Evolutionary conservation across 495 filamentous ascomycete species (phyloP).

Genomic region (Penicillium crystallinum): DNA sequence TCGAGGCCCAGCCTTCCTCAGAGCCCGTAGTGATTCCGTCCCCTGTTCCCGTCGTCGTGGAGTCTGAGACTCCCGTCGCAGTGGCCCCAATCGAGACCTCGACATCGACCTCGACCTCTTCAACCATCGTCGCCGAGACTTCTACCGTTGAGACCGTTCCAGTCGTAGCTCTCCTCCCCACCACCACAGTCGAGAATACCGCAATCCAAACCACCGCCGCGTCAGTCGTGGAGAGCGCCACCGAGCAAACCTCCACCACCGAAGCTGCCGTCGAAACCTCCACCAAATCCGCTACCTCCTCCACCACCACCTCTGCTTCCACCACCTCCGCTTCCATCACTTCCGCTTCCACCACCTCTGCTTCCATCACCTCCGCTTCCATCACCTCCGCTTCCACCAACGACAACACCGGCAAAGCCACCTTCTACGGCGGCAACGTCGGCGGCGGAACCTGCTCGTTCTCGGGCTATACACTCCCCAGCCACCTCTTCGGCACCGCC

Average conservation of each 20-base stretch:
- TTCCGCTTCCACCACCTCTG: neutral
- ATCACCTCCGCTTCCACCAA: neutral
- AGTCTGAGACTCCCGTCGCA: neutral
- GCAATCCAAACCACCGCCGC: constrained; percentile 7
- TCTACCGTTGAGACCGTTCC: constrained; percentile 1
- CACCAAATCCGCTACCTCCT: constrained; percentile 2
- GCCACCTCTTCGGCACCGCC: constrained; percentile 50
- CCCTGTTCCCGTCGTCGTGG: neutral
- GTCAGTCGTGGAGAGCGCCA: neutral
- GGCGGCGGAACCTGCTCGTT: constrained; percentile 54
- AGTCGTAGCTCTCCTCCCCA: neutral
- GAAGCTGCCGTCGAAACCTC: constrained; percentile 10
- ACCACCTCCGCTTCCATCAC: too few species aligned
- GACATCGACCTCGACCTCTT: neutral
- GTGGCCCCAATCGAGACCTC: neutral
- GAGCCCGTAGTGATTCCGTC: constrained; percentile 4
- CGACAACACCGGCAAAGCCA: constrained; percentile 34
- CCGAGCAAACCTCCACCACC: constrained; percentile 6
- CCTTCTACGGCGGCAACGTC: constrained; percentile 55
- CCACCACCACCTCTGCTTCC: constrained; percentile 9
- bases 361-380: too few species aligned
- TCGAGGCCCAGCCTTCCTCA: neutral
- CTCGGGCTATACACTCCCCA: constrained; percentile 52
- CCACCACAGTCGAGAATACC: constrained; percentile 7
- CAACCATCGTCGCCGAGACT: constrained; percentile 3